Percentiles rank a stretch among this genome's conserved stretches.
Conservation (phyloP, 169 alveolate genomes). For the Cryptosporidium canis region DNA sequence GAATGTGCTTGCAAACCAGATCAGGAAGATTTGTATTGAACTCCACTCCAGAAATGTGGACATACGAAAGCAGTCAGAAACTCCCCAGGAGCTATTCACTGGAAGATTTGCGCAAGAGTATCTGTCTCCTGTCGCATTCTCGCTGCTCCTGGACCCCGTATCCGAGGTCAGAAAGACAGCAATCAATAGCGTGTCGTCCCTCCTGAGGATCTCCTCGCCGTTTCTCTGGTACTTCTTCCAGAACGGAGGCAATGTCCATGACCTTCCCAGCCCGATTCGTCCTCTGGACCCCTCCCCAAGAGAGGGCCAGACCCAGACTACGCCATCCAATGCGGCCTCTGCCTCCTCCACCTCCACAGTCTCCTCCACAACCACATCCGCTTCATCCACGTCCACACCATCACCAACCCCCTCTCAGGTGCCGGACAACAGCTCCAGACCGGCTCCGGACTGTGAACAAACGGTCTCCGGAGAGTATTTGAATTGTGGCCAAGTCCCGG, state of each 20-base stretch:
- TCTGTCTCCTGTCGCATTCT: conserved; percentile 64
- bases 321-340: too few relatives aligned
- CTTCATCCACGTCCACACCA: not conserved
- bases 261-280: conserved; percentile 30
- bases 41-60: conserved; percentile 13
- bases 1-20: conserved; percentile 50
- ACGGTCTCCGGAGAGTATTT: too few relatives aligned
- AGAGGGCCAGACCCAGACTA: too few relatives aligned
- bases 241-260: conserved; percentile 61
- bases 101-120: conserved; percentile 55
- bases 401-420: not conserved
- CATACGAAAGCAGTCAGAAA: not conserved
- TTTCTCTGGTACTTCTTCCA: conserved; percentile 63
- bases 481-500: too few relatives aligned
- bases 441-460: too few relatives aligned
- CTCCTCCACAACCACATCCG: conserved; percentile 6
- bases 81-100: conserved; percentile 1
- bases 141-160: conserved; percentile 52
- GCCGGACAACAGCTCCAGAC: not conserved
- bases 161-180: conserved; percentile 53
- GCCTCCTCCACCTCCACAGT: not conserved
- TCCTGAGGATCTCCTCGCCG: conserved; percentile 61
- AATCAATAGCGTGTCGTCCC: conserved; percentile 51
- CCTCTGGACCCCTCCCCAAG: not conserved
- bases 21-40: conserved; percentile 51